Evolutionary conservation across 148 eudicot genomes (phyloP), one percentile per base, ranked within the genome.

Genomic region (Vaccinium vitisidaea): DNA sequence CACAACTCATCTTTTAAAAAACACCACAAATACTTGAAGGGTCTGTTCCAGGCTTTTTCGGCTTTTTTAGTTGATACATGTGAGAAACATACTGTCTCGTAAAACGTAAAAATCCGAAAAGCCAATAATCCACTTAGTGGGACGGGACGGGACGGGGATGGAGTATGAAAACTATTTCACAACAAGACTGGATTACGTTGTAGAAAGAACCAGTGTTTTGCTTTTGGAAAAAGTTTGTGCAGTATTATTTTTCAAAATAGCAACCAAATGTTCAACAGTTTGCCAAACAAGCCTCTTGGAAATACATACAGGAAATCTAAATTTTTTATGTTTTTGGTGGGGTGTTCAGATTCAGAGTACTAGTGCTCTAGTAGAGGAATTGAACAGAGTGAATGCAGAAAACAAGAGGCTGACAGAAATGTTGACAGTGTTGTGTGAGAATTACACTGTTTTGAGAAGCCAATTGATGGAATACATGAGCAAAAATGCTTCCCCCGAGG

Each of bases 381-480:
- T 97, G 85, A 93, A 89, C 5, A 86, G 94, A 63, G 94, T 94
- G 86, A 95, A 87, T 11, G 92, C 89, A 5, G 99, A 97, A 71
- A 97, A 97, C 91, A 94, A 93, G 95, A 92, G 85, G 92, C 87
- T 97, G 58, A 89, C 96, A 5, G 93, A 94, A 83, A 92, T 90
- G 93, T 77, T 95, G 48, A 91, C 95, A 9, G 91, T 90, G 10
- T 88, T 93, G 77, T 92, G 96, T 69, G 96, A 97, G 86, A 95
- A 94, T n/a, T 97, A 95, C 88, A 93, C 87, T 77, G 91, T 87
- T 10, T 87, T 97, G 85, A 88, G 89, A 88, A 92, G 86, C 58
- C 93, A 93, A 14, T 75, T 97, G 75, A 76, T 32, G 80, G 98
- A 94, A 36, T 92, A 89, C 75, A 90, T 89, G 88, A 91, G 77